Conservation (phyloP, 441 rosid genomes). For the Rhodomyrtus psidioides region DNA sequence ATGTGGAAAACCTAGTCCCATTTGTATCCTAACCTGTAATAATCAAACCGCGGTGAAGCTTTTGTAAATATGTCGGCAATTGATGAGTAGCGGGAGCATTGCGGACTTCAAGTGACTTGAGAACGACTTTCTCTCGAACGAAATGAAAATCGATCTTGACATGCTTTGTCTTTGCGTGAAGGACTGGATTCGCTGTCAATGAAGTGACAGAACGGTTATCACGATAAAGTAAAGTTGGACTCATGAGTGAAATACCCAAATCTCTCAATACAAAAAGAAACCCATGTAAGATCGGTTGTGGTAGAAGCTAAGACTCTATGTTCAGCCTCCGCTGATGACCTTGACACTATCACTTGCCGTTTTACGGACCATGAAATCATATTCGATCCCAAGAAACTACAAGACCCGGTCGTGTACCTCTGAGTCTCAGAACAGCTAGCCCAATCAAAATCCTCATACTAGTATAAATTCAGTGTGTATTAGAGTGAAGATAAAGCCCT, state of each 20-base stretch:
- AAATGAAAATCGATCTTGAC: not conserved
- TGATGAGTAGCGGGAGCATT: not conserved
- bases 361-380: too few species aligned
- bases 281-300: too few species aligned
- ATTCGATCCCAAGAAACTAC: too few species aligned
- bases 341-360: too few species aligned
- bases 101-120: not conserved
- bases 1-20: not conserved
- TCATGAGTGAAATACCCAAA: fast-evolving
- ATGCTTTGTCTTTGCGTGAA: not conserved
- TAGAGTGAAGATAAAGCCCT: too few species aligned
- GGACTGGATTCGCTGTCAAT: not conserved
- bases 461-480: too few species aligned
- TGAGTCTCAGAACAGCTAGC: too few species aligned
- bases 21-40: not conserved
- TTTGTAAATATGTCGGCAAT: not conserved
- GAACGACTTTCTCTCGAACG: not conserved
- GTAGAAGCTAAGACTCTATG: too few species aligned
- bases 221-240: fast-evolving
- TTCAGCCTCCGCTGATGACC: too few species aligned
- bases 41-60: not conserved
- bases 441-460: too few species aligned
- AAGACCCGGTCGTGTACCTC: too few species aligned
- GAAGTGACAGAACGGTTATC: fast-evolving
- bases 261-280: not conserved